Percentiles rank a stretch among this genome's conserved stretches.
These are phyloP conservation scores for Ceratocystis smalleyi DNA, from an alignment of 2,329 filamentous ascomycete genomes.

Conservation along the genomic window DNA sequence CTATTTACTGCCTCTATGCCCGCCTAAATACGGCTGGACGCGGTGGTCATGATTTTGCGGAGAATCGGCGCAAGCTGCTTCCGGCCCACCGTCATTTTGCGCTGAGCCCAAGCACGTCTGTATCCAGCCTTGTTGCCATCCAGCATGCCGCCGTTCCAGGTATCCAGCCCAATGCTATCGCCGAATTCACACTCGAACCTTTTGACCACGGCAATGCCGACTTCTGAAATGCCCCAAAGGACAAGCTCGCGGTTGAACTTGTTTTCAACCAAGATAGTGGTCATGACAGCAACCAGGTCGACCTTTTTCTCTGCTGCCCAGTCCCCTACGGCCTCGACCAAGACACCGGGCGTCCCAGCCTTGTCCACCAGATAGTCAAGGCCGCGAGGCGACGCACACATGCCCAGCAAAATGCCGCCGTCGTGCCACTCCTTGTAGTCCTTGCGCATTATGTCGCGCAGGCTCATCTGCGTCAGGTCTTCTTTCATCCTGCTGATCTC, in stretches of 20 bases:
- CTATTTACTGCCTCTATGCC: background rate
- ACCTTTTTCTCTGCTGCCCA: slow-evolving; percentile 22
- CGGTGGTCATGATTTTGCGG: slow-evolving; percentile 28
- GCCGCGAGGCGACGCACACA: slow-evolving; percentile 46
- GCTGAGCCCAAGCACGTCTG: slow-evolving; percentile 53
- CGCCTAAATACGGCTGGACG: background rate
- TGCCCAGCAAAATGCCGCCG: slow-evolving; percentile 43
- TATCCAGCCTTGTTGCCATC: slow-evolving; percentile 29
- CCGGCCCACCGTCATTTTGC: slow-evolving; percentile 42
- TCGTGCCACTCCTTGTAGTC: slow-evolving; percentile 73
- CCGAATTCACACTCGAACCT: slow-evolving; percentile 35
- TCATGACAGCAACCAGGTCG: slow-evolving; percentile 50
- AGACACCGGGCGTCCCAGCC: slow-evolving; percentile 27
- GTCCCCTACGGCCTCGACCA: background rate
- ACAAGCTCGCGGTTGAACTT: slow-evolving; percentile 51
- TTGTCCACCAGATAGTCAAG: slow-evolving; percentile 44
- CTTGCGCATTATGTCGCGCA: slow-evolving; percentile 58
- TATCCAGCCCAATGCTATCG: slow-evolving; percentile 39
- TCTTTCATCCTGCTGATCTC: slow-evolving; percentile 49
- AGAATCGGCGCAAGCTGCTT: slow-evolving; percentile 56
- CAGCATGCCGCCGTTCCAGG: slow-evolving; percentile 36
- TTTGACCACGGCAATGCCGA: slow-evolving; percentile 35
- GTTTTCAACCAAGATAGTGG: slow-evolving; percentile 40
- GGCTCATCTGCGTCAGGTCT: slow-evolving; percentile 43
- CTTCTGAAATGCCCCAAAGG: slow-evolving; percentile 43